Conservation (phyloP, 768 basidiomycete genomes). For the Tylopilus cervinicoccineus region DNA sequence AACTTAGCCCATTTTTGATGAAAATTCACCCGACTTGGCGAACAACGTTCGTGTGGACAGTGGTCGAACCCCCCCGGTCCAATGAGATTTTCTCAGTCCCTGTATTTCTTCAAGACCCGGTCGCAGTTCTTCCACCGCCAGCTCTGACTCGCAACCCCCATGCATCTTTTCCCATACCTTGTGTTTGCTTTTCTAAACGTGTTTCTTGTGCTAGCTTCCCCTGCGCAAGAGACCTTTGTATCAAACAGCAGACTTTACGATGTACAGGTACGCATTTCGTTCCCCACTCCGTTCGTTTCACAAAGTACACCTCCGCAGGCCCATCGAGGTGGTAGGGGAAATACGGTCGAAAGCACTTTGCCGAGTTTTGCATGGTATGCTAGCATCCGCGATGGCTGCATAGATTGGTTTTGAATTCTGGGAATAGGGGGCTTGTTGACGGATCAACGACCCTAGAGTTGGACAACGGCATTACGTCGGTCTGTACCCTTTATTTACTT, state of each 20-base stretch:
- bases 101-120: background rate
- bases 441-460: conserved; percentile 76
- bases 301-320: conserved; percentile 38
- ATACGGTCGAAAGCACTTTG: conserved; percentile 68
- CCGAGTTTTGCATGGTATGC: conserved; percentile 72
- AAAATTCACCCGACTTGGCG: background rate
- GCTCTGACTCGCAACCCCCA: conserved; percentile 4
- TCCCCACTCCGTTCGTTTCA: conserved; percentile 6
- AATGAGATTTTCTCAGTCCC: conserved; percentile 9
- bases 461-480: conserved; percentile 75
- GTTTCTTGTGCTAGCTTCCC: conserved; percentile 22
- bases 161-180: conserved; percentile 14
- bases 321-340: conserved; percentile 74
- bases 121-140: background rate
- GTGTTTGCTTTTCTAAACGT: conserved; percentile 1
- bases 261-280: conserved; percentile 39
- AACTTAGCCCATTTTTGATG: conserved; percentile 1
- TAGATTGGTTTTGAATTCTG: conserved; percentile 3
- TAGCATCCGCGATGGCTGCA: conserved; percentile 7
- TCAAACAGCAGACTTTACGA: conserved; percentile 39
- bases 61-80: conserved; percentile 15
- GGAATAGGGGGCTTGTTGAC: conserved; percentile 63
- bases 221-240: conserved; percentile 25
- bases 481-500: conserved; percentile 20
- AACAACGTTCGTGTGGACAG: conserved; percentile 30